Base-by-base conservation (phyloP, 192 early-diverging fungal species). In the Umbelopsis isabellina region DNA sequence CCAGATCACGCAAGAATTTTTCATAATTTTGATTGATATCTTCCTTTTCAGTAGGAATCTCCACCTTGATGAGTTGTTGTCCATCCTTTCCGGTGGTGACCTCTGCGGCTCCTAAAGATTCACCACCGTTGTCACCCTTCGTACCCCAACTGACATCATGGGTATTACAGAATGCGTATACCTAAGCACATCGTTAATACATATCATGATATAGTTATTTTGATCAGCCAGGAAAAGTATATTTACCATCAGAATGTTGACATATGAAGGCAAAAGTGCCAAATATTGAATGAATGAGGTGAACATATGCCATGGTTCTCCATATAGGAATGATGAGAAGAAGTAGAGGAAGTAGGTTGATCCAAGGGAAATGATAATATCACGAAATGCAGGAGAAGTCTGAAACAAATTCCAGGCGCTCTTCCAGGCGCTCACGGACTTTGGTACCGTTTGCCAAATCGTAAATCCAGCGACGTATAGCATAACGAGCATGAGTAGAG, bases 101-200 rank as follows among this genome's bases (percentile, higher is more conserved):
- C 72, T 88, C 91, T 37, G 91, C 95, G 21, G 83, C 82, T 41
- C 90, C 91, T 25, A 94, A 85, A 68, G 87, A 88, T 15, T 75
- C 67, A n/a, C 74, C 67, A 52, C 71, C 81, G 69, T 93, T 94
- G 81, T 93, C 92, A 72, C 94, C 92, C 83, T 96, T 96, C 27
- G 94, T 96, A 65, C 94, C 95, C 95, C 94, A 97, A 1, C 92
- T 92, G 66, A 97, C 93, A 75, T 96, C 95, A 84, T 96, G 94
- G 0, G 93, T 91, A 87, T 97, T 97, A 73, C 92, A 94, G 84
- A 95, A 96, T 3, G 95, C 92, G 53, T 95, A 97, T 23, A 97
- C 91, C 53, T 58, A 33, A 33, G 12, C 5, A 33, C 16, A 3
- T 3, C 6, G 10, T 20, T 15, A 12, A 33, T 4, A 16, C 33